Percentiles rank a stretch among this genome's conserved stretches.
These are phyloP conservation scores for Fusarium dlaminii DNA, from an alignment of 2,329 filamentous ascomycete species.

Conservation along the genomic window DNA sequence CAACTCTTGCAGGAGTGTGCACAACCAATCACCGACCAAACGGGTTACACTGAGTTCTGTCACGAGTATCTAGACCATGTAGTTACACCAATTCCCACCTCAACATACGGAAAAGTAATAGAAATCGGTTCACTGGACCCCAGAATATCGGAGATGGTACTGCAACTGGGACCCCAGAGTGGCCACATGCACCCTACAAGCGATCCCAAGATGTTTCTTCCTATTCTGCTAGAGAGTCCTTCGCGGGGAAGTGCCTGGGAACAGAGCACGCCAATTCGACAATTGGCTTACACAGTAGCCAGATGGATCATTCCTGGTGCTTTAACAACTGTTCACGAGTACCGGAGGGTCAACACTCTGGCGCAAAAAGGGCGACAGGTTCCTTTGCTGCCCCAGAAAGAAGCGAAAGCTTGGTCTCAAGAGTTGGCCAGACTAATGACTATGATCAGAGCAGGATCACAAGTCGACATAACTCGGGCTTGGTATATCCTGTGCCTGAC, in stretches of 20 bases:
- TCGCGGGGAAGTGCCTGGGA: constrained; percentile 66
- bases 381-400: constrained; percentile 15
- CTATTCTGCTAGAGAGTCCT: constrained; percentile 68
- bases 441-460: neutral
- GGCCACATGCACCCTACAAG: constrained; percentile 29
- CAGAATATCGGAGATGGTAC: constrained; percentile 51
- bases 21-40: constrained; percentile 25
- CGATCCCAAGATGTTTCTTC: constrained; percentile 66
- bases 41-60: constrained; percentile 45
- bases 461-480: neutral
- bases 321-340: constrained; percentile 46
- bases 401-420: constrained; percentile 9
- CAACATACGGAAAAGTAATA: constrained; percentile 7
- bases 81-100: constrained; percentile 25
- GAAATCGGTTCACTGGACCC: constrained; percentile 47
- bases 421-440: constrained; percentile 37
- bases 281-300: constrained; percentile 64
- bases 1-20: constrained; percentile 45
- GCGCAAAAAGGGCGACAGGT: constrained; percentile 45
- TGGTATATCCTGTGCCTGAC: constrained; percentile 44
- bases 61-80: constrained; percentile 46
- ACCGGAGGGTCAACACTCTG: constrained; percentile 47
- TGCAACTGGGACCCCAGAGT: constrained; percentile 42
- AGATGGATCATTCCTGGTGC: constrained; percentile 25
- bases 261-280: constrained; percentile 59